These are phyloP conservation scores for Neonectria faginata DNA, from an alignment of 2,329 filamentous ascomycete species.

Conservation along the genomic window DNA sequence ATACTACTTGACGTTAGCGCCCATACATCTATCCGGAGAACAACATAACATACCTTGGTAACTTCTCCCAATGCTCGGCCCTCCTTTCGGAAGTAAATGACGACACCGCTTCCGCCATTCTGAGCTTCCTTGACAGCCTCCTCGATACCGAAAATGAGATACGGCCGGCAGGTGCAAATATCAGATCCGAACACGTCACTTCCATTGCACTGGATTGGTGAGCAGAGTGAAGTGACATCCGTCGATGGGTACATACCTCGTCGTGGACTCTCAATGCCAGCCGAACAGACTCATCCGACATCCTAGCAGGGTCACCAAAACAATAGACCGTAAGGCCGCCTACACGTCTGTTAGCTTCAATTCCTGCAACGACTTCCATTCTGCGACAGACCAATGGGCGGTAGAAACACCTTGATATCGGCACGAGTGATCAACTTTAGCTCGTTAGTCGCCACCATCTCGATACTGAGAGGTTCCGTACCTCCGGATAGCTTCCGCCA, in stretches of 20 bases:
- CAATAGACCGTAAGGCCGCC: conserved; percentile 95
- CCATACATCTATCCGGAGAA: background rate
- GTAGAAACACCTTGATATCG: conserved; percentile 95
- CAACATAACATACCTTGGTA: conserved; percentile 77
- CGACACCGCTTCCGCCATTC: conserved; percentile 90
- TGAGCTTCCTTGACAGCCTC: conserved; percentile 98
- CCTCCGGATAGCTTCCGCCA: conserved; percentile 93
- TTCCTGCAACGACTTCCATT: background rate
- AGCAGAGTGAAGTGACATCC: conserved; percentile 19
- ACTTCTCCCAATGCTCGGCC: conserved; percentile 95
- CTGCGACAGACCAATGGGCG: conserved; percentile 77
- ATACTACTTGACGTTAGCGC: conserved; percentile 40
- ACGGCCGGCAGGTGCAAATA: conserved; percentile 96
- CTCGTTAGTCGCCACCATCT: conserved; percentile 36
- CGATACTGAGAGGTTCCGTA: conserved; percentile 40
- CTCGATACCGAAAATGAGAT: conserved; percentile 96
- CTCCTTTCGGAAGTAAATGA: conserved; percentile 99
- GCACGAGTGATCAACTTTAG: conserved; percentile 83
- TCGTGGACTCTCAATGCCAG: conserved; percentile 86
- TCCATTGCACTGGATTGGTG: conserved; percentile 77
- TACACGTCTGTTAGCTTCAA: conserved; percentile 45
- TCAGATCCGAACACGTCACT: conserved; percentile 98
- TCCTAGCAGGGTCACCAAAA: conserved; percentile 94
- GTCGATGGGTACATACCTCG: conserved; percentile 57
- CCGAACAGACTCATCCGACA: conserved; percentile 85